phyloP scores from a whole-genome alignment of 148 eudicot genomes.

The Vaccinium corymbosum region DNA sequence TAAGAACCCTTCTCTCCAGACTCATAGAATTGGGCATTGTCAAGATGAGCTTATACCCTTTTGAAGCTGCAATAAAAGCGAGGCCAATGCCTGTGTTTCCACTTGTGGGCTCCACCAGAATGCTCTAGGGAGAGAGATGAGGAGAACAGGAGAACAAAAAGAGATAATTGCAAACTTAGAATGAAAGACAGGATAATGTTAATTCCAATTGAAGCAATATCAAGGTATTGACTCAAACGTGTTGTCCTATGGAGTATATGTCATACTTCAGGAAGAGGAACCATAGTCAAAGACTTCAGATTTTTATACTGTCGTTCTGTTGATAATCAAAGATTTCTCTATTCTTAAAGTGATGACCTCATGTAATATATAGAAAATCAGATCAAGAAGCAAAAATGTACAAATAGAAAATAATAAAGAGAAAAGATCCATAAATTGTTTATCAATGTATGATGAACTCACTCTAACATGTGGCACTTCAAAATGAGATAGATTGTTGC shows the following conservation, averaged over 20 bases:
- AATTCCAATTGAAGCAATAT: neutral
- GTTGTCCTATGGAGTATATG: neutral
- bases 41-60: slow-evolving; percentile 84
- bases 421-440: neutral
- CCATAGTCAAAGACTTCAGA: neutral
- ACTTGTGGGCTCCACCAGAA: slow-evolving; percentile 95
- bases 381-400: neutral
- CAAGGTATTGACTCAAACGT: neutral
- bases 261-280: neutral
- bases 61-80: slow-evolving; percentile 96
- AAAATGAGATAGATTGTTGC: neutral
- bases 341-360: neutral
- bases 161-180: neutral
- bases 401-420: neutral
- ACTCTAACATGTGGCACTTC: neutral
- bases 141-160: neutral
- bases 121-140: slow-evolving; percentile 43
- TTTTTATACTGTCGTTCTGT: neutral
- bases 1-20: slow-evolving; percentile 92
- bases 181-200: neutral
- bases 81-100: slow-evolving; percentile 99
- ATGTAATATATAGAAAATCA: neutral
- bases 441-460: neutral
- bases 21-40: slow-evolving; percentile 99
- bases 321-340: neutral